Evolutionary conservation across 176 grass and related monocot species (phyloP), one percentile per base, ranked within the genome.

Genomic region (Lolium perenne): DNA sequence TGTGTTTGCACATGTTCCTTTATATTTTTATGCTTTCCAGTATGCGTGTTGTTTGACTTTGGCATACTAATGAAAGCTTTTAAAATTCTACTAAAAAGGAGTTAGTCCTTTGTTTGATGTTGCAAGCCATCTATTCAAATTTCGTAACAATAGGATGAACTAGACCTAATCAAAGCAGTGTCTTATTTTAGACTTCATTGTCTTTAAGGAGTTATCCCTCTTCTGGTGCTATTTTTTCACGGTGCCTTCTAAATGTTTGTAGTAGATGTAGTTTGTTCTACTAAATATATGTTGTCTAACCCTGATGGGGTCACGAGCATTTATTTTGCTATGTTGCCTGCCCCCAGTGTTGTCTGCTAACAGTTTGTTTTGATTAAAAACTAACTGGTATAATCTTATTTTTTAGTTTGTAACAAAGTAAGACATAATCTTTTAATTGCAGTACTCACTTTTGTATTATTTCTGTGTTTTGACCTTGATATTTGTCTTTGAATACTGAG

Each of bases 401-500:
- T 45, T 68, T 81, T 38, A 56, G 5, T 59, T 25, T 17, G 14
- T 66, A 80, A 53, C 46, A 21, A 84, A 80, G 20, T 83, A 83
- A 48, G 38, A 48, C 14, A 35, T 5, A 38, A 38, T 66, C 63
- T 32, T 38, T 4, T 69, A 40, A 41, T 16, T 69, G 84, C 18
- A 17, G 17, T 69, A 68, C 9, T 66, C 40, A 10, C n/a, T 70
- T 81, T 83, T 86, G 22, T 73, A 15, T 35, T 17, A 35, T 83
- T 65, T 47, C 9, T 59, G 32, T 40, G 20, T 49, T 83, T 86
- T 59, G 10, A 88, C 25, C n/a, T 53, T 81, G 32, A 55, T 82
- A 43, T 77, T 11, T 60, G 58, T 85, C 13, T 89, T 55, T 14
- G 61, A 85, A 75, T 78, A 80, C 10, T 83, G 46, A 81, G 55